Base-by-base conservation (phyloP, 2,329 filamentous ascomycete genomes). In the Sordariomycetes sp. region DNA sequence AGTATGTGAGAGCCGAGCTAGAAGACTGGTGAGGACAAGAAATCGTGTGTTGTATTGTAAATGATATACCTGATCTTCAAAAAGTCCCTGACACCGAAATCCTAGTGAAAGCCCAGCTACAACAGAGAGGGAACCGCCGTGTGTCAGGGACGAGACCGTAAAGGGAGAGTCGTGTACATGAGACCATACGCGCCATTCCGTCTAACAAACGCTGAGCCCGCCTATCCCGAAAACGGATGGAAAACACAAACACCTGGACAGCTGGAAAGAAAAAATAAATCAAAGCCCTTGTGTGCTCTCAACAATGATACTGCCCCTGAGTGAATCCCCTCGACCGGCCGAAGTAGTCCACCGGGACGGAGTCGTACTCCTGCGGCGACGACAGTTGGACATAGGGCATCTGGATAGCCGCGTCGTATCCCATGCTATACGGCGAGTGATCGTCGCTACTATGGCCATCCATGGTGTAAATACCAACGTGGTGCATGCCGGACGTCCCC, bases 361-460 rank as follows among this genome's bases (percentile, higher is more conserved):
- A n/a, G 32, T 40, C 25, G 55, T 57, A 57, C 55, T 57, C 40
- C 55, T 57, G 55, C 11, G 46, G 48, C 46, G 46, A 52, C 24
- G 46, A 48, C 14, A 57, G 32, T 20, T 57, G 55, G 32, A 53
- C 46, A 14, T 57, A 57, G 8, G 55, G 48, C 10, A 52, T 50
- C 6, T 43, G 46, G 16, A 53, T 52, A 32, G 48, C 11, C 11
- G 46, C 14, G 11, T 57, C 55, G 34, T 57, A 57, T 16, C 53
- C 48, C 28, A 51, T 57, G 5, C 34, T 48, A n/a, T 57, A 57
- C 20, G 46, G 46, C n/a, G n/a, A 24, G 12, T 50, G 46, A n/a
- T 50, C 20, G 46, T 20, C 22, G 20, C 20, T 50, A 3, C 20
- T 3, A 3, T 22, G 46, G 20, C 46, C 46, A 1, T 50, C 46